Base-by-base conservation (phyloP, 2,329 filamentous ascomycete genomes). In the Nemania sp. region DNA sequence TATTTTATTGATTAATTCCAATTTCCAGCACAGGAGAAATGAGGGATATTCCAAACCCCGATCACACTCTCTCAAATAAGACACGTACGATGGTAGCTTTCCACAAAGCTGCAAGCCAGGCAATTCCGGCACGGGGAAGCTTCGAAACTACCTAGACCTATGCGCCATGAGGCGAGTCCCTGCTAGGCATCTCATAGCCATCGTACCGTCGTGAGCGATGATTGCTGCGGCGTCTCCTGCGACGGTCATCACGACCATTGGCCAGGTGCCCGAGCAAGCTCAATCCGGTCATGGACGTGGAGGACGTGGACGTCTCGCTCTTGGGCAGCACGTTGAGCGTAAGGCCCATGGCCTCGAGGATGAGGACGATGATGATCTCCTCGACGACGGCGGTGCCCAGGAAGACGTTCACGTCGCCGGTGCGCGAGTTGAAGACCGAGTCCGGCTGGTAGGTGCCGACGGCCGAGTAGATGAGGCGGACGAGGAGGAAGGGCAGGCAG, bases 381-480 rank as follows among this genome's bases (percentile, higher is more conserved):
- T 81, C 79, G 21, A 84, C 59, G 6, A 83, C 72, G 5, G 77
- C 74, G 76, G 84, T 79, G 42, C 78, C 76, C 7, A 83, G 68
- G 39, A 67, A 66, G 40, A 82, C 72, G 1, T 75, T 75, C 29
- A 73, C 61, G 40, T 73, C 74, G 13, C 79, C 78, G 29, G 67
- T 73, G 21, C 78, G 65, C 20, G 75, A 66, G 60, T 74, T 81
- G 71, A 85, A 85, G 20, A 66, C 67, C 3, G 71, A 67, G 51
- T 77, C 72, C 29, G 73, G 62, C 20, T 74, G 64, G 69, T 82
- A 84, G 17, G 74, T 74, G 5, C 73, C 71, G 40, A 82, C 60
- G n/a, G 75, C 67, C 0, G 78, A 76, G 70, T 83, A 86, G 50
- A 79, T 54, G 2, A 85, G 67, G 25, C 83, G 78, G 10, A 84